Evolutionary conservation across 495 filamentous ascomycete genomes (phyloP).

Genomic region (Aspergillus steynii): DNA sequence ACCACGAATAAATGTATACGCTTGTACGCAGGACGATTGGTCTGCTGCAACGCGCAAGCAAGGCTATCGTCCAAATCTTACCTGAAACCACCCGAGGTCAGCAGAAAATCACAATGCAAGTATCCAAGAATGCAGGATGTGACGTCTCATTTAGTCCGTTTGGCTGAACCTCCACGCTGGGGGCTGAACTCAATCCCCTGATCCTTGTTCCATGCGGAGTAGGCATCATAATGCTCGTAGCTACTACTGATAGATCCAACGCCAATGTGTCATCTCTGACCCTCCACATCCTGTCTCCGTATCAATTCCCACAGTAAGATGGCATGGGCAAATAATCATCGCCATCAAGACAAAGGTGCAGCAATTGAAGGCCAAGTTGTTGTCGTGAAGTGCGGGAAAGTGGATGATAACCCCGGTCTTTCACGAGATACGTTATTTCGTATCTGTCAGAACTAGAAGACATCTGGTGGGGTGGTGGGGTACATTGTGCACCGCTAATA

Average conservation of each 20-base stretch:
- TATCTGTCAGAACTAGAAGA: background rate
- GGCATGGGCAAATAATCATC: background rate
- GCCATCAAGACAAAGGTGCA: background rate
- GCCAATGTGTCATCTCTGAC: background rate
- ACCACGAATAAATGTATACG: no score
- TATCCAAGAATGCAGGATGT: no score
- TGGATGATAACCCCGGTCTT: background rate
- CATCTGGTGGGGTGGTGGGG: background rate
- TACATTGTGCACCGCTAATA: background rate
- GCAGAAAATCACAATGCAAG: no score
- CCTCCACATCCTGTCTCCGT: background rate
- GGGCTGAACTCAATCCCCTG: background rate
- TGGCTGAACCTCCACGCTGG: background rate
- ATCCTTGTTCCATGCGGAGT: background rate
- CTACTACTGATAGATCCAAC: background rate
- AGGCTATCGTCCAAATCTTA: no score
- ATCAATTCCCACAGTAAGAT: background rate
- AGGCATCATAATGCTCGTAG: background rate
- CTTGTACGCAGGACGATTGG: no score
- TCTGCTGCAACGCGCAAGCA: no score
- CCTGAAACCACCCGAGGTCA: no score
- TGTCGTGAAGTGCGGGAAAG: background rate
- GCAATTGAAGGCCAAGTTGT: background rate
- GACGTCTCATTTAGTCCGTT: no score
- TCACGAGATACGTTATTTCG: background rate